Conservation (phyloP, 305 asterid species). For the Euphrasia arctica region DNA sequence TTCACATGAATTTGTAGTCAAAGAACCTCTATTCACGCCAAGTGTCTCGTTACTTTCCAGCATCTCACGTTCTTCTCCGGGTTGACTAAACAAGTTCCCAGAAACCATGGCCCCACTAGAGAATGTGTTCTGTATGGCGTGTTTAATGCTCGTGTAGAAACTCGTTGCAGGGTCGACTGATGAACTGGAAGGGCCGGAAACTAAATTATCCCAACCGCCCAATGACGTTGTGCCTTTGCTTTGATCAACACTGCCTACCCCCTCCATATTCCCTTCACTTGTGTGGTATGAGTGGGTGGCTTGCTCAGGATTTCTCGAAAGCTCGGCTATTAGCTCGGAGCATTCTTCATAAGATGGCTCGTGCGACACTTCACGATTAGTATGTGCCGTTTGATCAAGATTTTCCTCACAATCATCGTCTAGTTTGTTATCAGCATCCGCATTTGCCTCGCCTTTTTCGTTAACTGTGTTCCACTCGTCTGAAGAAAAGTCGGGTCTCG, state of each 20-base stretch:
- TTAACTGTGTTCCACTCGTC: constrained; percentile 35
- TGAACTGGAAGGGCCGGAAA: constrained; percentile 42
- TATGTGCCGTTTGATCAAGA: constrained; percentile 37
- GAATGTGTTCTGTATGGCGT: constrained; percentile 40
- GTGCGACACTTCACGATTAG: constrained; percentile 26
- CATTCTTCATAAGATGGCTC: constrained; percentile 43
- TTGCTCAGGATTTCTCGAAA: constrained; percentile 28
- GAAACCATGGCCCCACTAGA: constrained; percentile 29
- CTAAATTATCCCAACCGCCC: constrained; percentile 68
- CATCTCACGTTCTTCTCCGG: constrained; percentile 45
- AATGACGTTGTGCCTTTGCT: constrained; percentile 34
- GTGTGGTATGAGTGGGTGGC: too few relatives aligned
- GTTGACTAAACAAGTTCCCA: constrained; percentile 47
- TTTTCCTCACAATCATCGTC: constrained; percentile 38
- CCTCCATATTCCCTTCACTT: too few relatives aligned
- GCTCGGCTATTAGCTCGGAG: constrained; percentile 40
- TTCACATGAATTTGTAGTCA: constrained; percentile 34
- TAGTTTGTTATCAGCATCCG: constrained; percentile 27
- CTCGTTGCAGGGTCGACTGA: constrained; percentile 44
- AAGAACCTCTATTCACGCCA: constrained; percentile 35
- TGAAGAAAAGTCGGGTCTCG: constrained; percentile 77
- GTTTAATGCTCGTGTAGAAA: constrained; percentile 34
- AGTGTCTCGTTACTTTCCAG: constrained; percentile 36
- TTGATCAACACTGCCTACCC: constrained; percentile 31
- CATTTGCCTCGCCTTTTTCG: constrained; percentile 22